Evolutionary conservation across 257 asterid species (phyloP).

Genomic region (Datura wrightii): DNA sequence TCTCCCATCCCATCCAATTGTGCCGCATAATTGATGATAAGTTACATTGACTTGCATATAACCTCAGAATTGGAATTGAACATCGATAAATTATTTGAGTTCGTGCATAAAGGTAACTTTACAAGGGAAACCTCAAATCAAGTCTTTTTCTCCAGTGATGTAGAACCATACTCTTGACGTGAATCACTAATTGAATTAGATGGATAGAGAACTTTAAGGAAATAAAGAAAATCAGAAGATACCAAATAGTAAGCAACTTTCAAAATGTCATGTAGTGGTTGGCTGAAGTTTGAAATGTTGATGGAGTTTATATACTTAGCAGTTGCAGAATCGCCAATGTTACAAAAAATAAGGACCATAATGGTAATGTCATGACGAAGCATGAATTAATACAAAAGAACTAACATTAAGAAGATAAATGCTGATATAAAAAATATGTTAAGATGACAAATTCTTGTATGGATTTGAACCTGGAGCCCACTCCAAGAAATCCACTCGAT

Average conservation of each 20-base stretch:
- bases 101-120: background rate
- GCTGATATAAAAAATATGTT: background rate
- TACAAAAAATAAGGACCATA: constrained; percentile 12
- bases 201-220: background rate
- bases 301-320: background rate
- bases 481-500: constrained; percentile 93
- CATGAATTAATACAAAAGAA: background rate
- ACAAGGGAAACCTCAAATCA: constrained; percentile 2
- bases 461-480: constrained; percentile 95
- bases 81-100: background rate
- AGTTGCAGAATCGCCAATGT: background rate
- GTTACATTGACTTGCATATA: background rate
- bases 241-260: constrained; percentile 12
- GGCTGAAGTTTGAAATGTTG: background rate
- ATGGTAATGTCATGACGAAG: background rate
- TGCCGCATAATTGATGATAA: background rate
- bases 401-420: background rate
- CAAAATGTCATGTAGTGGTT: constrained; percentile 18
- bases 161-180: background rate
- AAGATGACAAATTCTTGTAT: background rate
- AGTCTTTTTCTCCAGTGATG: background rate
- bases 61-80: constrained; percentile 16
- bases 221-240: constrained; percentile 10
- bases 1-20: background rate
- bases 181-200: constrained; percentile 7